Evolutionary conservation across 805 yeast genomes (phyloP), one percentile per base, ranked within the genome.

Genomic region (Ogataea glucozyma): DNA sequence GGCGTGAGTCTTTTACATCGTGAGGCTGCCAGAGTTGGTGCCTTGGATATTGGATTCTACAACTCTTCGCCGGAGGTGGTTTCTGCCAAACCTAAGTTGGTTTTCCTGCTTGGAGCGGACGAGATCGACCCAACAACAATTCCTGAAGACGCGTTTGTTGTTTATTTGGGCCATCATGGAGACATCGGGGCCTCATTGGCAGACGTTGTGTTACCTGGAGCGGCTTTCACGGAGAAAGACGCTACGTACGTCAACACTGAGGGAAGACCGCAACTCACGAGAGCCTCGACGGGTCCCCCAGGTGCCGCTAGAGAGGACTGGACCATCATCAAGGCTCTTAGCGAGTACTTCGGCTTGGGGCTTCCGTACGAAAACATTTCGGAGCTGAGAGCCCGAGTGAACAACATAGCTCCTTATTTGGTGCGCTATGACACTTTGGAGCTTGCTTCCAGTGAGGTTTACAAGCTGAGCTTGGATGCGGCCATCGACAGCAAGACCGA

Each of bases 131-230:
- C 81, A 47, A 67, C 74, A 46, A 84, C 83, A 46, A 78, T 87
- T 54, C 95, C 95, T 52, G 72, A 73, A 63, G 93, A 87, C 62
- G 88, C 96, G 3, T 88, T 87, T 63, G 96, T 88, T 22, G 81
- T 87, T 40, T 87, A 87, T 69, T 88, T 87, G 69, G 96, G 96
- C 43, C 95, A 88, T 67, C 95, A 87, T 67, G 96, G 96, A 69
- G 96, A 87, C 56, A 65, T 76, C 17, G 96, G 96, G 54, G 96
- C 96, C 21, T 81, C 91, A 7, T 76, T 79, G 54, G 96, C 96
- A 33, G 95, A 87, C 64, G 95, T 87, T 33, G 77, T 87, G 46
- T 75, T 87, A 53, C 96, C 96, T 34, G 90, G 90, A 36, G 76
- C 90, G 26, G 95, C 96, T 29, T 88, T 83, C 75, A 88, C 96